These are phyloP conservation scores for Trametes cubensis DNA, from an alignment of 768 basidiomycete species.

Conservation along the genomic window DNA sequence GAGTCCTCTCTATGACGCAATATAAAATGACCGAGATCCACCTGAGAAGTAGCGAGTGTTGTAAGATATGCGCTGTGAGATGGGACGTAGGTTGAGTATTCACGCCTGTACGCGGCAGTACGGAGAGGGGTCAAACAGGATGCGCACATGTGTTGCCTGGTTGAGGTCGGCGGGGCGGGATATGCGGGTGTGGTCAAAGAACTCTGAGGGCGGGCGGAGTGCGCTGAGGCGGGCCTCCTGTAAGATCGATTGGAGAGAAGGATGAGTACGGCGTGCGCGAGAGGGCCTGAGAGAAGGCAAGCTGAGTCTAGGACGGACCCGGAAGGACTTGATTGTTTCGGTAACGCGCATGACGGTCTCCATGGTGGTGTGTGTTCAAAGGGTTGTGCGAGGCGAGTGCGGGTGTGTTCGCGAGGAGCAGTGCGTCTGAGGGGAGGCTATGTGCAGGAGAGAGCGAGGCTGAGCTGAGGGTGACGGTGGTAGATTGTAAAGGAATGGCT, in stretches of 20 bases:
- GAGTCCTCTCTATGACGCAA: background rate
- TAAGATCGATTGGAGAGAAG: background rate
- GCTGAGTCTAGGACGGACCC: conserved; percentile 48
- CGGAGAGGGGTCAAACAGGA: background rate
- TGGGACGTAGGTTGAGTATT: background rate
- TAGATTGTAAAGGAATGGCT: background rate
- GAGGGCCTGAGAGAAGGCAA: conserved; percentile 1
- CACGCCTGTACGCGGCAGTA: background rate
- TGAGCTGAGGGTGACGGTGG: background rate
- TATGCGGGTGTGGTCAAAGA: conserved; percentile 82
- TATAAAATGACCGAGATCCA: conserved; percentile 27
- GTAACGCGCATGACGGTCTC: conserved; percentile 65
- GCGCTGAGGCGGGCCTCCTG: conserved; percentile 82
- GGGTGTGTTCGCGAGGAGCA: background rate
- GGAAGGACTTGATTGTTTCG: conserved; percentile 69
- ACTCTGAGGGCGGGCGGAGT: conserved; percentile 71
- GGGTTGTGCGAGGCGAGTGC: background rate
- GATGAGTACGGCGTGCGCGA: conserved; percentile 12
- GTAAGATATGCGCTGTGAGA: conserved; percentile 81
- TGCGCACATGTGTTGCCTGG: conserved; percentile 70
- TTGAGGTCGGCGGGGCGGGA: conserved; percentile 85
- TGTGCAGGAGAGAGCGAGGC: conserved; percentile 10
- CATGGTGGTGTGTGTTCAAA: conserved; percentile 44
- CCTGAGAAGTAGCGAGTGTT: conserved; percentile 91
- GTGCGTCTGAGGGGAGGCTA: conserved; percentile 13